Base-by-base conservation (phyloP, 805 yeast genomes). In the Cyberlindnera subsufficiens region DNA sequence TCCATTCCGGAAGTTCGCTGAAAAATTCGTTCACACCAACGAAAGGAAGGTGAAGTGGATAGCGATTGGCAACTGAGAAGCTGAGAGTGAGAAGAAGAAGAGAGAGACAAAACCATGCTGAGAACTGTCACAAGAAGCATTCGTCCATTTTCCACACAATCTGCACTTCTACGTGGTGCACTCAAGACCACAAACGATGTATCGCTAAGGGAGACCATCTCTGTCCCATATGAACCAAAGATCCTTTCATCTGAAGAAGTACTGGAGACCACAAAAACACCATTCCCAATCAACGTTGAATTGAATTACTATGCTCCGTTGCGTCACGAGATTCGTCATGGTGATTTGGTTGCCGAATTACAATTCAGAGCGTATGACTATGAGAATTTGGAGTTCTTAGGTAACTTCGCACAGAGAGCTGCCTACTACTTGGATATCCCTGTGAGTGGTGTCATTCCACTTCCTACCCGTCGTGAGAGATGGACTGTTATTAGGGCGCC, bases 401-500 rank as follows among this genome's bases (percentile, higher is more conserved):
- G 86, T 25, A 95, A 91, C 63, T 93, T 93, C 64, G 86, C 93
- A 4, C 69, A 85, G 43, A 78, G 99, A 65, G 88, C 89, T 0
- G 98, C 96, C 0, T 93, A 77, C 61, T 93, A 86, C 64, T 68
- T 93, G 53, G 91, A 95, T 8, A 80, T 93, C 52, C 96, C 98
- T 15, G 79, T 85, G 30, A 75, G 80, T 13, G 90, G 89, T 2
- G 82, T 91, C 16, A 72, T 69, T 30, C 86, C 81, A 38, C 63
- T 77, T 50, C 83, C 79, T 49, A 80, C 84, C 3, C 83, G 79
- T 59, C 77, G 81, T 54, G 86, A 91, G 64, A 77, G 89, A 53
- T 91, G 96, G 87, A 93, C 99, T 0, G 96, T 93, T 35, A 89
- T 84, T 56, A 78, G 82, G 61, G 81, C 96, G 3, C 97, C 97